Conservation (phyloP, 371 early-diverging fungal species). For the Mucor racemosus region DNA sequence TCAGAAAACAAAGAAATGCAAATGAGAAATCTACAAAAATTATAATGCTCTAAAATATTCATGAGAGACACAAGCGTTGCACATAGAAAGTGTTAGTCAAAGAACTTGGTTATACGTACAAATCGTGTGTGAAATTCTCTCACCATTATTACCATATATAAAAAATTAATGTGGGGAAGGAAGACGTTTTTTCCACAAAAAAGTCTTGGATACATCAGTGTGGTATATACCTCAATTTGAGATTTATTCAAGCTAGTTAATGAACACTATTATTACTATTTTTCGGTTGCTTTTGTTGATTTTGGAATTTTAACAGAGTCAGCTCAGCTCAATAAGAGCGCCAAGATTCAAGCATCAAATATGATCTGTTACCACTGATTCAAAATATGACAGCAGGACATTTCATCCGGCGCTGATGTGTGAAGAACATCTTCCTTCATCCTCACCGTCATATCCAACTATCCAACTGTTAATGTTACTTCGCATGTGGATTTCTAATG, state of each 20-base stretch:
- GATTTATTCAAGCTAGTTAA: background rate
- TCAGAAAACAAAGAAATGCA: background rate
- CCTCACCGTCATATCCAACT: background rate
- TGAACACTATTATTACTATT: no score
- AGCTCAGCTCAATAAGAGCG: no score
- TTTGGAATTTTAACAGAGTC: no score
- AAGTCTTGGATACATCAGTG: background rate
- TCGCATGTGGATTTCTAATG: background rate
- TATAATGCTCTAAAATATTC: background rate
- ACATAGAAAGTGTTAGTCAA: background rate
- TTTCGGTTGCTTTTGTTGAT: no score
- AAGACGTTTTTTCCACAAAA: background rate
- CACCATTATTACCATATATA: background rate
- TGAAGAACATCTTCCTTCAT: background rate
- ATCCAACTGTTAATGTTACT: background rate
- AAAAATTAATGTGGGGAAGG: slow-evolving; percentile 3
- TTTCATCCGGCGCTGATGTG: background rate
- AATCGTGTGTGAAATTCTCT: background rate
- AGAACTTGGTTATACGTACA: background rate
- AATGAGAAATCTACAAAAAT: background rate
- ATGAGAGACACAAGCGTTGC: background rate
- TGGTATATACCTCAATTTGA: background rate
- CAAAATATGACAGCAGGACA: background rate
- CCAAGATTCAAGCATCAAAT: no score
- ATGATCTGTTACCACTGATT: background rate